A percentile compares a stretch with the other conserved stretches of the same genome.
Evolutionary conservation across 2,329 filamentous ascomycete species (phyloP).

Genomic region (Dactylellina sp.): DNA sequence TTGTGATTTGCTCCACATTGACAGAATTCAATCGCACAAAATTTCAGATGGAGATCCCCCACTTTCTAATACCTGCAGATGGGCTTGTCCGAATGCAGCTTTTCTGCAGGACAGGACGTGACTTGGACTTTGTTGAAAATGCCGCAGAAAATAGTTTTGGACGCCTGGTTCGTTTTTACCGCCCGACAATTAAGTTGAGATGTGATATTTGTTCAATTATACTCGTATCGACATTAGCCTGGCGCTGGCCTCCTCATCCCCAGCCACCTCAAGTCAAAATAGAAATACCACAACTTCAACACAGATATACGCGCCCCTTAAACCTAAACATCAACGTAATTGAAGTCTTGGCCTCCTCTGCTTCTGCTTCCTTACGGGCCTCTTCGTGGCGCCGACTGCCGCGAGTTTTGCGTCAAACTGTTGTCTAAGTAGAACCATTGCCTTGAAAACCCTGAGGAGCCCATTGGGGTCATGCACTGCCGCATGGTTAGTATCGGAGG

Average conservation of each 20-base stretch:
- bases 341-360: slow-evolving; percentile 30
- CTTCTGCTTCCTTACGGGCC: slow-evolving; percentile 19
- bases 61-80: slow-evolving; percentile 40
- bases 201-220: slow-evolving; percentile 7
- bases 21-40: slow-evolving; percentile 42
- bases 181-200: neutral
- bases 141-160: slow-evolving; percentile 47
- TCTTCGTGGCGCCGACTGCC: slow-evolving; percentile 46
- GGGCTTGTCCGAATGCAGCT: slow-evolving; percentile 32
- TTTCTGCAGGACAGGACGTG: slow-evolving; percentile 31
- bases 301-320: neutral
- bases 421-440: slow-evolving; percentile 24
- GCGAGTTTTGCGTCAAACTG: slow-evolving; percentile 44
- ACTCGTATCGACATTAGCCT: slow-evolving; percentile 10
- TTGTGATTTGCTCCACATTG: slow-evolving; percentile 35
- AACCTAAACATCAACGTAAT: neutral
- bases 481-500: slow-evolving; percentile 35
- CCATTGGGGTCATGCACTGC: slow-evolving; percentile 44
- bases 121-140: slow-evolving; percentile 44
- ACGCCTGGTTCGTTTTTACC: slow-evolving; percentile 38
- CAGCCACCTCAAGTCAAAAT: neutral
- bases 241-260: neutral
- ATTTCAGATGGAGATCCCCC: slow-evolving; percentile 54
- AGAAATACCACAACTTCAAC: slow-evolving; percentile 13
- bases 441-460: slow-evolving; percentile 47